Conservation (phyloP, 1,284 basidiomycete genomes). For the Fomitopsis palustris region DNA sequence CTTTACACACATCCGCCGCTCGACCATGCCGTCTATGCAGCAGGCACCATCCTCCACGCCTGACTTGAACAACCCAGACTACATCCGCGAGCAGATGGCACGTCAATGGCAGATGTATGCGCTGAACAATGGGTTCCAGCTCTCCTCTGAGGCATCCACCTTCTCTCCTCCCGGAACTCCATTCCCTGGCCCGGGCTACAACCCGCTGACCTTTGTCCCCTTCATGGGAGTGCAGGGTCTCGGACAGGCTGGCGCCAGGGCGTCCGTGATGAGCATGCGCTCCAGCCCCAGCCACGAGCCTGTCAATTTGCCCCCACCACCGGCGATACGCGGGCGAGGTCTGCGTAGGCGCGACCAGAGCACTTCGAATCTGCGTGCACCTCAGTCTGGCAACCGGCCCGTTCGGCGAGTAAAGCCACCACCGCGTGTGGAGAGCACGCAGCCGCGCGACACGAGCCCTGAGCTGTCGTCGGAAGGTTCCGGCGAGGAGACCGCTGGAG, state of each 20-base stretch:
- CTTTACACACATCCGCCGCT: conserved; percentile 63
- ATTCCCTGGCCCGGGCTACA: conserved; percentile 55
- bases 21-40: conserved; percentile 34
- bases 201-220: conserved; percentile 65
- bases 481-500: conserved; percentile 56
- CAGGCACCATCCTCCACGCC: conserved; percentile 42
- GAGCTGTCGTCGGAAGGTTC: conserved; percentile 48
- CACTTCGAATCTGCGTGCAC: conserved; percentile 32
- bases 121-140: conserved; percentile 56
- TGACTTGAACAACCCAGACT: conserved; percentile 47
- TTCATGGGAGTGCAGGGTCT: conserved; percentile 23
- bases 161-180: conserved; percentile 71
- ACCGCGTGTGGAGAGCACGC: conserved; percentile 74
- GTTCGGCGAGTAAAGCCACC: conserved; percentile 49
- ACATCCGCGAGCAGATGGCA: conserved; percentile 63
- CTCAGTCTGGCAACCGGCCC: conserved; percentile 20
- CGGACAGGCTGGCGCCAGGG: background rate
- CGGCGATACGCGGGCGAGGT: conserved; percentile 30
- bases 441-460: conserved; percentile 74
- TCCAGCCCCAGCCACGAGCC: conserved; percentile 77
- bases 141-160: conserved; percentile 57
- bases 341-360: conserved; percentile 35
- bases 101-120: conserved; percentile 75
- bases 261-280: conserved; percentile 49
- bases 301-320: conserved; percentile 48